Conservation (phyloP, 345 rosid species). For the Aegle marmelos region DNA sequence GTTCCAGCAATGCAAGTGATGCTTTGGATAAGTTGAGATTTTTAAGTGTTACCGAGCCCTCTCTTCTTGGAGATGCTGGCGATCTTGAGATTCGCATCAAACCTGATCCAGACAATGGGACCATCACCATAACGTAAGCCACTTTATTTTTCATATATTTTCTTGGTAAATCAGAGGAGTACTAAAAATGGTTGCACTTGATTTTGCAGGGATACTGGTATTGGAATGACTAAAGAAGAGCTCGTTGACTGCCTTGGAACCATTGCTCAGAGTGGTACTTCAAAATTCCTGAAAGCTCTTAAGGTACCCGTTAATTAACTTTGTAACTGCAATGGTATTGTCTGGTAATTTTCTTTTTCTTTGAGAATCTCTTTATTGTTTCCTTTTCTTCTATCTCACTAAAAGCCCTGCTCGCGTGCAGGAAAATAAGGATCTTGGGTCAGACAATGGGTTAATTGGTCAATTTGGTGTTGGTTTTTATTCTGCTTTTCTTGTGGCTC, state of each 20-base stretch:
- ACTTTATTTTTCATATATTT: not conserved
- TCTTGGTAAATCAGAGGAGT: not conserved
- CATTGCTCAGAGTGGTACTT: constrained; percentile 99
- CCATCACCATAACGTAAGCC: constrained; percentile 71
- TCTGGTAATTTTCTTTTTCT: not conserved
- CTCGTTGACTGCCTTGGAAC: constrained; percentile 98
- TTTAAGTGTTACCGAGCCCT: constrained; percentile 89
- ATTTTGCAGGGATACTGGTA: constrained; percentile 79
- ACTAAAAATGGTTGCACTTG: not conserved
- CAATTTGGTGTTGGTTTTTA: constrained; percentile 99
- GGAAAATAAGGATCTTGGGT: constrained; percentile 93
- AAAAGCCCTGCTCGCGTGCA: constrained; percentile 17
- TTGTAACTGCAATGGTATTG: not conserved
- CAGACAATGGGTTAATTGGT: constrained; percentile 86
- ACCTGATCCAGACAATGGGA: constrained; percentile 88
- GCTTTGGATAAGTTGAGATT: constrained; percentile 96
- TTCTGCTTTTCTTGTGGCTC: constrained; percentile 95
- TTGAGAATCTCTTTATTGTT: not conserved
- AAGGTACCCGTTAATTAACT: constrained; percentile 46
- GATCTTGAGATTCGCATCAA: constrained; percentile 86
- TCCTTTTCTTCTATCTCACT: constrained; percentile 4
- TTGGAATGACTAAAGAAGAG: constrained; percentile 98
- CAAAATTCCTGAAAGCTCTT: constrained; percentile 86
- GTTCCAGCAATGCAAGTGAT: constrained; percentile 92
- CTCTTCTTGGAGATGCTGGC: constrained; percentile 87